Percentiles rank a stretch among this genome's conserved stretches.
phyloP scores from a whole-genome alignment of 1,139 yeast genomes.

The Blastobotrys elegans region DNA sequence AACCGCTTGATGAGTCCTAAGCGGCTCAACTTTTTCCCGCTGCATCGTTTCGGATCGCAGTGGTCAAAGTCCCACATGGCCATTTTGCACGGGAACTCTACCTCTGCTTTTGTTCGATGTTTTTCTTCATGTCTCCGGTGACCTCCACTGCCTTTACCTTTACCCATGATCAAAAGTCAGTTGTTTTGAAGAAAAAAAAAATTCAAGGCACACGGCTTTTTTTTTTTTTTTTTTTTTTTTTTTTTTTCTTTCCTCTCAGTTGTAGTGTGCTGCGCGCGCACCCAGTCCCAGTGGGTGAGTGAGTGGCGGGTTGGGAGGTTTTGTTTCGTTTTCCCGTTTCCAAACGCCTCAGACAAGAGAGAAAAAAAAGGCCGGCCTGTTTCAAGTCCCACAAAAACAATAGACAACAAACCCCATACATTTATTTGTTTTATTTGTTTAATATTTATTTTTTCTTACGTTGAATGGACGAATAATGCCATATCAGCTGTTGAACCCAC shows the following conservation, averaged over 20 bases:
- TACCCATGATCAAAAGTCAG: conserved; percentile 10
- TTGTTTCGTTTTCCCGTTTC: too few relatives aligned
- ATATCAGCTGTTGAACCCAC: conserved; percentile 45
- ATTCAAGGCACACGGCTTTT: background rate
- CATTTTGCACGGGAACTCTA: conserved; percentile 35
- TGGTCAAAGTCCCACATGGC: conserved; percentile 76
- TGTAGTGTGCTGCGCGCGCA: too few relatives aligned
- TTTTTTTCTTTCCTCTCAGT: too few relatives aligned
- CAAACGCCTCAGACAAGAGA: too few relatives aligned
- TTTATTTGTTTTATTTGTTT: too few relatives aligned
- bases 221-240: too few relatives aligned
- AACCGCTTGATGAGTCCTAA: conserved; percentile 75
- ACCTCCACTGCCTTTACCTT: conserved; percentile 11
- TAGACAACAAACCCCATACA: too few relatives aligned
- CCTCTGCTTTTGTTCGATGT: conserved; percentile 13
- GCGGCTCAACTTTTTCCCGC: conserved; percentile 90
- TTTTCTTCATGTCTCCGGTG: conserved; percentile 18
- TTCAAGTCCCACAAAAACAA: too few relatives aligned
- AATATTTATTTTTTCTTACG: too few relatives aligned
- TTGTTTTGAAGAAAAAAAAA: background rate
- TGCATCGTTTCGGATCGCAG: conserved; percentile 96
- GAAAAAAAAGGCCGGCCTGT: too few relatives aligned
- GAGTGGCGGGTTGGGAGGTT: background rate
- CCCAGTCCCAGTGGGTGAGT: too few relatives aligned
- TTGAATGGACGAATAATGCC: background rate